Evolutionary conservation across 2,329 filamentous ascomycete species (phyloP).

Genomic region (Penicillium paneum): DNA sequence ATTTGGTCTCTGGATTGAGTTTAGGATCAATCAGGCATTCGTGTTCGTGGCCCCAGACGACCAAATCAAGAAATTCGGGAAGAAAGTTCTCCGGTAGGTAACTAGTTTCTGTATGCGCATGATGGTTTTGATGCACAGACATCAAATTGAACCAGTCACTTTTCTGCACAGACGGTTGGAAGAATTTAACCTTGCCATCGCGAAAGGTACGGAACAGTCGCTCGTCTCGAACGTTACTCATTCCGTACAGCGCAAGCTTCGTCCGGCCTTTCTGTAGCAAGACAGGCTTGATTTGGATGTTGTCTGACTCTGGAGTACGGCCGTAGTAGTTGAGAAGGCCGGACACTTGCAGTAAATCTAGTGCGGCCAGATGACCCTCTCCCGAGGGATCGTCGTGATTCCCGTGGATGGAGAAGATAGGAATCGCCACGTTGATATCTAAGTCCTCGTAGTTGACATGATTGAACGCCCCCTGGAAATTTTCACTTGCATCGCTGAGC

Average conservation of each 20-base stretch:
- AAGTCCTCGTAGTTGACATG: conserved; percentile 98
- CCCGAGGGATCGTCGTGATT: conserved; percentile 99
- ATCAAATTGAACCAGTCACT: conserved; percentile 95
- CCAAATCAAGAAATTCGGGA: conserved; percentile 83
- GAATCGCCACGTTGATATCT: conserved; percentile 95
- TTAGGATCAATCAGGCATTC: conserved; percentile 87
- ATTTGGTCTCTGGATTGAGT: conserved; percentile 80
- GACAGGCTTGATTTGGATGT: conserved; percentile 87
- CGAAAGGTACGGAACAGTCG: conserved; percentile 89
- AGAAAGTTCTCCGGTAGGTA: conserved; percentile 92
- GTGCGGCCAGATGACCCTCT: conserved; percentile 83
- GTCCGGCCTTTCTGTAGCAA: conserved; percentile 90
- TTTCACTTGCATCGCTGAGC: conserved; percentile 85
- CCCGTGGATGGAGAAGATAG: conserved; percentile 96
- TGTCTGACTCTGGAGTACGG: conserved; percentile 84
- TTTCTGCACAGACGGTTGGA: conserved; percentile 73
- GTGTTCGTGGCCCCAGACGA: conserved; percentile 97
- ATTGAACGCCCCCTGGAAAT: conserved; percentile 84
- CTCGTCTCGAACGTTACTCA: conserved; percentile 96
- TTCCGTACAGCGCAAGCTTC: conserved; percentile 86
- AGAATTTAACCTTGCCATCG: conserved; percentile 92
- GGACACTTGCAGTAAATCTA: conserved; percentile 86
- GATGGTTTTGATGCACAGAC: conserved; percentile 93
- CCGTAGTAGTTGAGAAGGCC: conserved; percentile 96
- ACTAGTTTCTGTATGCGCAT: conserved; percentile 85